Base-by-base conservation (phyloP, 805 yeast species). In the Pichia cabralensis region DNA sequence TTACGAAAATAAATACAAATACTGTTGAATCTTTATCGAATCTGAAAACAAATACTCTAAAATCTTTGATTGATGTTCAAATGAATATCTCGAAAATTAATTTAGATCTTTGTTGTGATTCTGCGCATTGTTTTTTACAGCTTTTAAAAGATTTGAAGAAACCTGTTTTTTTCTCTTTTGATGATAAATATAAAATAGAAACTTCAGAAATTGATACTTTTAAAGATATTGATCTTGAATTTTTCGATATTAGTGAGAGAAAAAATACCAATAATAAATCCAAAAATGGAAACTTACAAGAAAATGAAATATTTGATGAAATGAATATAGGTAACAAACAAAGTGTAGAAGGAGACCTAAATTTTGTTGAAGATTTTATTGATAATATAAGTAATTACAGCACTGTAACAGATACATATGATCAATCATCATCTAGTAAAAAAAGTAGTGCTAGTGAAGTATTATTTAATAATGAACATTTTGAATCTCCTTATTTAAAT, bases 101-200 rank as follows among this genome's bases (percentile, higher is more conserved):
- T 30, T 48, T 76, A 8, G 65, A 64, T 33, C 42, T 72, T 6
- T 86, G 96, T 60, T 89, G 95, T 1, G 97, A 88, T 51, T 84
- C 96, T 0, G 67, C 76, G 1, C 80, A 83, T 47, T 72, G 89
- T 10, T 54, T 88, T 27, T 41, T 74, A 2, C 94, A 80, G 41
- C 47, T 82, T 8, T 43, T 78, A 8, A 76, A 72, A 39, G 95
- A 85, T 47, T 60, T 88, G 46, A 82, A 80, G 45, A 73, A 72
- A 11, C 86, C 88, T 0, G 55, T 82, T 2, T 55, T 65, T 6
- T 75, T 80, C 40, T 62, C 65, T 1, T 76, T 75, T 40, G 73
- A 72, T 3, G 71, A 72, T 23, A 81, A 76, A 53, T 80, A 69
- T 51, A 71, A 64, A 31, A 51, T 35, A 5, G 23, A 46, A 8